Base-by-base conservation (phyloP, 2,329 filamentous ascomycete species). In the Verticillium klebahnii region DNA sequence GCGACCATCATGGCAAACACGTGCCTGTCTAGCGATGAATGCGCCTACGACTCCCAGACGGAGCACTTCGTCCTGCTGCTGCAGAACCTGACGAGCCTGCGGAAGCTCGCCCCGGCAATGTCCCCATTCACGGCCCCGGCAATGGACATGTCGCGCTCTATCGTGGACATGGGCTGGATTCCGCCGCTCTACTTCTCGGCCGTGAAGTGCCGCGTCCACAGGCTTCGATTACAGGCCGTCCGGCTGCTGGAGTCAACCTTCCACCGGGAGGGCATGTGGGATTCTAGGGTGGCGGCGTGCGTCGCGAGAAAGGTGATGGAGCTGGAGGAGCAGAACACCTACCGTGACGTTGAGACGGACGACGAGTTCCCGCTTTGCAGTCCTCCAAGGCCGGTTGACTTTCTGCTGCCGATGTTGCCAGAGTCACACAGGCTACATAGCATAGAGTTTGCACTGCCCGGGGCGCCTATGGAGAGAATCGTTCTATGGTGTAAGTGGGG, bases 101-200 rank as follows among this genome's bases (percentile, higher is more conserved):
- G 55, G 11, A 19, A n/a, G 17, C 31, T 14, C 36, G 17, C 17
- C 45, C n/a, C 45, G 45, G 45, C n/a, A 14, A 9, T 25, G 45
- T 50, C 45, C 3, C 45, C 45, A 2, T 25, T 50, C 2, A 50
- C 45, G 8, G 31, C 60, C 2, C 31, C 63, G 63, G 15, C 57
- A 58, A 36, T 69, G 34, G 69, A 72, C 39, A 73, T 75, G 67
- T 68, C 72, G n/a, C 63, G 67, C 9, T 73, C 74, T 2, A 72
- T 76, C 15, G 65, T 71, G 5, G 79, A 82, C 61, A 70, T 79
- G 11, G 80, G 80, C 9, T 79, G 77, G 69, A 72, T 81, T 11
- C 71, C 78, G 7, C 74, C 78, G 0, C 70, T 82, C 2, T 82
- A 81, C 62, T 82, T 74, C 62, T 67, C 74, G 2, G 80, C 78